These are phyloP conservation scores for Leptographium galeiforme DNA, from an alignment of 2,329 filamentous ascomycete genomes.

Conservation along the genomic window DNA sequence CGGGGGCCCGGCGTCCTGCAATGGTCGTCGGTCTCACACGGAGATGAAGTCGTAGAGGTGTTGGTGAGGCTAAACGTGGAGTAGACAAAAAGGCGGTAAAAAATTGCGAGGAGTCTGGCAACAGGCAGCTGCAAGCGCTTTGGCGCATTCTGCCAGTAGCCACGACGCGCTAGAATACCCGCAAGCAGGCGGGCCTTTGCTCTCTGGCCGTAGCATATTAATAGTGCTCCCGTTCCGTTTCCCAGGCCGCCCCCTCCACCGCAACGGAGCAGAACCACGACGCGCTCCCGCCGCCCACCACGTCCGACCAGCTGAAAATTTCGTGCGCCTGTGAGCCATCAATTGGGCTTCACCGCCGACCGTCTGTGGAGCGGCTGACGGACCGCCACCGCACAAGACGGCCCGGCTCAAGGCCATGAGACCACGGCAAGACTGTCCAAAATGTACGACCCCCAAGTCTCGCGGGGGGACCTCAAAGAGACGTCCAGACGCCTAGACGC, in stretches of 20 bases:
- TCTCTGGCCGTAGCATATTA: too few species aligned
- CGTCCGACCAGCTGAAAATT: not conserved
- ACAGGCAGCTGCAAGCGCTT: not conserved
- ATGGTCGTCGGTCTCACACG: not conserved
- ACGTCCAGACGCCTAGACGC: not conserved
- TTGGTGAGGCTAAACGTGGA: not conserved
- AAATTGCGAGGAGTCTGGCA: not conserved
- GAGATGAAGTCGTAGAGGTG: not conserved
- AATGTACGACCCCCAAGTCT: not conserved
- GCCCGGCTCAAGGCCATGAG: not conserved
- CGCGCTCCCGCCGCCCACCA: too few species aligned
- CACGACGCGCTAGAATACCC: not conserved
- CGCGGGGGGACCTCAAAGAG: too few species aligned
- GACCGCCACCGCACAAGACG: not conserved
- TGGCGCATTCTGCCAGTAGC: not conserved
- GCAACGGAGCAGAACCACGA: too few species aligned
- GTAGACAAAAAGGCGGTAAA: not conserved
- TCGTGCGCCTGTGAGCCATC: not conserved
- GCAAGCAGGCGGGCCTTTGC: too few species aligned
- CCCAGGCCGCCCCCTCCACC: too few species aligned
- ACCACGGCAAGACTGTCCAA: not conserved
- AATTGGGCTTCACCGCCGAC: not conserved
- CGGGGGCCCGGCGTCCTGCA: not conserved
- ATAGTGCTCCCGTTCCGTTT: too few species aligned
- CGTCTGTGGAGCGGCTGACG: not conserved